These are phyloP conservation scores for Claviceps africana DNA, from an alignment of 2,329 filamentous ascomycete genomes.

Conservation along the genomic window DNA sequence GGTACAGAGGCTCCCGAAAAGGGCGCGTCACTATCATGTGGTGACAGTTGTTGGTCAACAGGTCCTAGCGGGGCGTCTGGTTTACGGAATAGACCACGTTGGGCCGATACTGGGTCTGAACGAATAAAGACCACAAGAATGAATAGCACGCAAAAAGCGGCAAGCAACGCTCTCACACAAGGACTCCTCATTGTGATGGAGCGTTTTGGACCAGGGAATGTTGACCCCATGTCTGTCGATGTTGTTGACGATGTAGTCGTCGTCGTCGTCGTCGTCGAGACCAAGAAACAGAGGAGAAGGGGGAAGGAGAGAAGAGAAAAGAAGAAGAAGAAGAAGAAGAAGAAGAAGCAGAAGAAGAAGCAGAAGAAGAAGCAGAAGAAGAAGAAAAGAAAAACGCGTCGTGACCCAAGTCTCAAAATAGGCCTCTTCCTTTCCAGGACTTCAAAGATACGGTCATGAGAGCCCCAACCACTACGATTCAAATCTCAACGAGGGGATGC, in stretches of 20 bases:
- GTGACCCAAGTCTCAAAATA: neutral
- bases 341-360: neutral
- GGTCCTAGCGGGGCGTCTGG: slow-evolving; percentile 15
- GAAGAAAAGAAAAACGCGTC: neutral
- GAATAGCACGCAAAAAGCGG: slow-evolving; percentile 28
- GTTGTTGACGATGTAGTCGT: too few relatives aligned
- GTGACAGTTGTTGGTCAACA: slow-evolving; percentile 17
- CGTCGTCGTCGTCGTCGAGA: neutral
- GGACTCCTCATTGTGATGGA: slow-evolving; percentile 36
- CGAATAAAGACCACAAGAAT: slow-evolving; percentile 27
- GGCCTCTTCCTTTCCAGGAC: neutral
- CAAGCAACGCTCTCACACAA: slow-evolving; percentile 29
- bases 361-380: too few relatives aligned
- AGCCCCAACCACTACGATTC: neutral
- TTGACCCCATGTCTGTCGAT: slow-evolving; percentile 21
- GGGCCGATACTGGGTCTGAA: slow-evolving; percentile 27
- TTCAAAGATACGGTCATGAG: neutral
- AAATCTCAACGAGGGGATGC: neutral
- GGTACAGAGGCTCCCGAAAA: slow-evolving; percentile 7
- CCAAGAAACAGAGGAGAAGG: neutral
- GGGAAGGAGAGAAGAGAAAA: neutral
- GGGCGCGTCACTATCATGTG: slow-evolving; percentile 12
- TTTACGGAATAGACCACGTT: slow-evolving; percentile 25
- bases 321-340: neutral
- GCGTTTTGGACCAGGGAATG: slow-evolving; percentile 22